Evolutionary conservation across 352 stramenopile genomes (phyloP), one percentile per base, ranked within the genome.

Genomic region (Globisporangium spiculum): DNA sequence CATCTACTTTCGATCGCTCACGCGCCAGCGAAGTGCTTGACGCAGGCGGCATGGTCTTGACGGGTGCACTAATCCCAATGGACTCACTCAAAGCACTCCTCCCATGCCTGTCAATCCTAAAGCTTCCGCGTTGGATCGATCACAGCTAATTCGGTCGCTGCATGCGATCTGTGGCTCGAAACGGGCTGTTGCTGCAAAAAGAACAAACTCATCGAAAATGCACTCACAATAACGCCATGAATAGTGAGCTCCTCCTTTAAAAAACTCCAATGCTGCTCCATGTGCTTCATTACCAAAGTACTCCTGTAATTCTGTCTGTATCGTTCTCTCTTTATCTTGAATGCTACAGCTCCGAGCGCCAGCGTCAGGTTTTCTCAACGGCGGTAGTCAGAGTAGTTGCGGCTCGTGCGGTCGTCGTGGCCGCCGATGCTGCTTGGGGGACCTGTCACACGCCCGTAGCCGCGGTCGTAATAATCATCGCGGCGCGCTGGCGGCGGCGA

Each of bases 381-480:
- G 26, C 72, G 70, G 54, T 87, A 90, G 60, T 83, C 68, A 48
- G 67, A 62, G 65, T 90, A 88, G 68, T 72, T 76, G 61, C 82
- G 82, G 44, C 72, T 78, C 60, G 70, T 79, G 61, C 81, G 81
- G 61, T 90, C 84, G 27, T 89, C 84, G 52, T 88, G 81, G 34
- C 78, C 83, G 66, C 78, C 74, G 38, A 69, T 61, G 46, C 69
- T 63, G 36, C 67, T 55, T 6, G 75, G 48, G 7, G 64, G 56
- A 56, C 57, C 58, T 5, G 58, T 14, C 32, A 65, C 60, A n/a
- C 75, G 74, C 65, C 78, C 69, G 60, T 86, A 86, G 18, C 79
- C 79, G 18, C 67, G 67, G 44, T 68, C 61, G 41, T 65, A 68
- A 57, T 65, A 65, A 26, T 72, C 56, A 41, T 69, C 63, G 4